These are phyloP conservation scores for Neurospora terricola DNA, from an alignment of 495 filamentous ascomycete genomes.

Conservation along the genomic window DNA sequence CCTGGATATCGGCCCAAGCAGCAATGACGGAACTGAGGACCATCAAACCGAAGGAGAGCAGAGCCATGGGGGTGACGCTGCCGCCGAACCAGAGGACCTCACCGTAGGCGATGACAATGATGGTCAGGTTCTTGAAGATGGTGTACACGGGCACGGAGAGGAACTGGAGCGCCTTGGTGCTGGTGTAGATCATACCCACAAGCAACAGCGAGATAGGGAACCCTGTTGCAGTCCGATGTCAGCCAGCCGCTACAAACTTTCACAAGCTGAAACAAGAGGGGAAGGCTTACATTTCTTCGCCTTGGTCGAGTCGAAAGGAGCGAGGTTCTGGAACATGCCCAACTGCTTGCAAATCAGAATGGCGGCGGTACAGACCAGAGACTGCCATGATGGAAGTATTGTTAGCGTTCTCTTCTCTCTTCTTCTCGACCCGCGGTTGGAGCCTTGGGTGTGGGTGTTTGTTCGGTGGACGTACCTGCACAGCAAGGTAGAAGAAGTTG, in stretches of 20 bases:
- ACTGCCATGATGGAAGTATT: slow-evolving; percentile 38
- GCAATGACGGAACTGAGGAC: slow-evolving; percentile 90
- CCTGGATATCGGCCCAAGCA: slow-evolving; percentile 95
- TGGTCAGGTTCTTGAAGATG: slow-evolving; percentile 99
- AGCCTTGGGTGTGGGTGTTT: not conserved
- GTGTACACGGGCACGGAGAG: slow-evolving; percentile 98
- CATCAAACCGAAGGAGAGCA: slow-evolving; percentile 97
- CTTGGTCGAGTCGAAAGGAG: slow-evolving; percentile 77
- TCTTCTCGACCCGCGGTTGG: not conserved
- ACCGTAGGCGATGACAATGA: slow-evolving; percentile 96
- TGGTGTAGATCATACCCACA: slow-evolving; percentile 99
- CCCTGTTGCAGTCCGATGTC: slow-evolving; percentile 43
- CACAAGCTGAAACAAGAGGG: not conserved
- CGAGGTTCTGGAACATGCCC: slow-evolving; percentile 80
- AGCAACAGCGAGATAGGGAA: slow-evolving; percentile 95
- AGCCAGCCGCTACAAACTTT: slow-evolving; percentile 14
- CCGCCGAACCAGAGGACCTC: slow-evolving; percentile 99
- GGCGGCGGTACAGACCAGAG: slow-evolving; percentile 79
- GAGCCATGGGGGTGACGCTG: slow-evolving; percentile 73
- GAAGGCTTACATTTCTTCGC: slow-evolving; percentile 68
- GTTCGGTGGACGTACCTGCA: slow-evolving; percentile 58
- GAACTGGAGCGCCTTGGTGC: slow-evolving; percentile 91
- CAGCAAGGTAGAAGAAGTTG: slow-evolving; percentile 86
- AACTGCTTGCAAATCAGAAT: slow-evolving; percentile 76
- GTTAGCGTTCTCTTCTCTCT: slow-evolving; percentile 12